Evolutionary conservation across 1,139 yeast genomes (phyloP), one percentile per base, ranked within the genome.

Genomic region (Sugiyamaella sp.): DNA sequence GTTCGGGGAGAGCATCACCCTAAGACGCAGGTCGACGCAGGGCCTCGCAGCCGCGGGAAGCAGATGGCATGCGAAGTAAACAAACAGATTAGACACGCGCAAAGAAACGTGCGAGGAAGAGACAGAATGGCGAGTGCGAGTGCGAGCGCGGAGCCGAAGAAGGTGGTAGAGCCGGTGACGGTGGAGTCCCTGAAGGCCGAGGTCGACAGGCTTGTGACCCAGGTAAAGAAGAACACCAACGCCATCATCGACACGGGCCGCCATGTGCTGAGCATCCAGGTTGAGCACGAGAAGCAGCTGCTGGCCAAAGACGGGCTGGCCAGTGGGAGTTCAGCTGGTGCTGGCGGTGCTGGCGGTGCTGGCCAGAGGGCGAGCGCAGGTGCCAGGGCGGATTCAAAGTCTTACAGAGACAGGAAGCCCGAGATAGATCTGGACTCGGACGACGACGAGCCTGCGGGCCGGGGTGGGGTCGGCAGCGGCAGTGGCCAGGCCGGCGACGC

Each of bases 161-260:
- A 29, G 14, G 8, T 14, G 8, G 35, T 29, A 3, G 57, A 44
- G 25, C 55, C 53, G 16, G 33, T 45, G 21, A 50, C 58, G 24
- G 27, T 59, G 10, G 60, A 58, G 39, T 39, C 55, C n/a, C 49
- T 62, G 19, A 53, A 53, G 24, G 53, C 55, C 14, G 65, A 68
- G 48, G 57, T 70, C 14, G 64, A 60, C 40, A 53, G 52, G 29
- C 64, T 71, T 48, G 60, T 63, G 25, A 60, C 54, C 20, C 71
- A 65, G 58, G 69, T 71, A 21, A 57, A 59, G 49, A 65, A 65
- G 48, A 63, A 70, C 56, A 59, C 70, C 44, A 57, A 59, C 19
- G 65, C 72, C 32, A 71, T 84, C 46, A 74, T 82, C 17, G 78
- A 82, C 58, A 89, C 97, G 0, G 97, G 97, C 1, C 82, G 86